Conservation (phyloP, 2,329 filamentous ascomycete genomes). For the Botrytis pseudocinerea region DNA sequence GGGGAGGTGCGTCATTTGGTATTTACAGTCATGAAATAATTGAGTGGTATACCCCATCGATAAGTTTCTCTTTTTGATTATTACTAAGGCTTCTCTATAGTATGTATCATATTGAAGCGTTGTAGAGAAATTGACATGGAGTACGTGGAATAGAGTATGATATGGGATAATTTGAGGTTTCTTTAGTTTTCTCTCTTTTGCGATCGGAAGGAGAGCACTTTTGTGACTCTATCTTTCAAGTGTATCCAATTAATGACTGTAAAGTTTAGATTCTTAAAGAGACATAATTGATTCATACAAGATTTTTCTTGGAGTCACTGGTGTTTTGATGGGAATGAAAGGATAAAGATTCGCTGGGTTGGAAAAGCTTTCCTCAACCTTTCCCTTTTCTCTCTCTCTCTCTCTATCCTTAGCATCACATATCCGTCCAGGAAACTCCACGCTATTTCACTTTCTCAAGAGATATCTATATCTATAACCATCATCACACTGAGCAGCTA, state of each 20-base stretch:
- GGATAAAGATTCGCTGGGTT: neutral
- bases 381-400: neutral
- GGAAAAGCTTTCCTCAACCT: neutral
- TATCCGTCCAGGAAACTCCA: neutral
- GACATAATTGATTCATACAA: neutral
- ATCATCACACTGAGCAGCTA: neutral
- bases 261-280: neutral
- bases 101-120: no score
- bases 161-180: neutral
- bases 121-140: no score
- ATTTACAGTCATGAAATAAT: neutral
- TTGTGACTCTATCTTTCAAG: neutral
- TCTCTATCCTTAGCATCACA: neutral
- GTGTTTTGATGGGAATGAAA: neutral
- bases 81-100: no score
- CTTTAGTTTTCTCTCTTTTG: neutral
- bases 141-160: no score
- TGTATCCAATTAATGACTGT: neutral
- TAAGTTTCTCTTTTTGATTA: no score
- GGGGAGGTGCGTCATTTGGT: neutral
- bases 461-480: neutral
- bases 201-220: neutral
- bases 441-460: accelerated
- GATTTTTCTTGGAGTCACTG: neutral
- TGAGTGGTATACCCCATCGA: neutral